Evolutionary conservation across 2,329 filamentous ascomycete genomes (phyloP), one percentile per base, ranked within the genome.

Genomic region (Penicillium sp.): DNA sequence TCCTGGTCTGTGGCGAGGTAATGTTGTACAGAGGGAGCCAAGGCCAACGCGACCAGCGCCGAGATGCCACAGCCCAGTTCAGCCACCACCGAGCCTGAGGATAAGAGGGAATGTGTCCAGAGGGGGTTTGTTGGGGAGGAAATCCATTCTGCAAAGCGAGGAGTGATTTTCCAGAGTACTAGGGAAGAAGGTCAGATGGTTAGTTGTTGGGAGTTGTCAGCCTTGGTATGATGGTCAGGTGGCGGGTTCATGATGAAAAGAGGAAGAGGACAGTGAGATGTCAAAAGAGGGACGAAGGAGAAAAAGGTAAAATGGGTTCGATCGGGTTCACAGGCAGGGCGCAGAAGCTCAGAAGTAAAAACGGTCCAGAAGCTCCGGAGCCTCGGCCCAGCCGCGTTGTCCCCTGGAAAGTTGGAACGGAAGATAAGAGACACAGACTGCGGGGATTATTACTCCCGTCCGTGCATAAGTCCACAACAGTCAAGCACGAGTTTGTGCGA

Each of bases 111-210:
- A 59, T 78, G 70, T 40, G 78, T 75, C 78, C 89, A 88, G 53
- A 97, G 83, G 0, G 87, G 76, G 74, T 92, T 93, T 35, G 62
- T 57, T 15, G 65, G 60, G 3, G 84, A 83, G 37, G 88, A 83
- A 50, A 98, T 84, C 92, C 92, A 98, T 66, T 87, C 82, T 24
- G 93, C 91, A 72, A 98, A 88, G 49, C 88, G 82, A 9, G 93
- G 92, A 0, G 92, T 94, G 68, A 97, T 90, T 77, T 91, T 93
- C 95, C 95, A 99, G 9, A 98, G 82, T 19, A 97, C 93, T 90
- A 61, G 42, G 42, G 22, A 54, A 45, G 50, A 54, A 45, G 50
- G 19, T 54, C 28, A 45, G 44, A 56, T 62, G 35, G 54, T 61
- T 64, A 54, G 63, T 68, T 50, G 49, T 35, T 51, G n/a, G 49